Evolutionary conservation across 768 basidiomycete species (phyloP).

Genomic region (Tephrocybe sp.): DNA sequence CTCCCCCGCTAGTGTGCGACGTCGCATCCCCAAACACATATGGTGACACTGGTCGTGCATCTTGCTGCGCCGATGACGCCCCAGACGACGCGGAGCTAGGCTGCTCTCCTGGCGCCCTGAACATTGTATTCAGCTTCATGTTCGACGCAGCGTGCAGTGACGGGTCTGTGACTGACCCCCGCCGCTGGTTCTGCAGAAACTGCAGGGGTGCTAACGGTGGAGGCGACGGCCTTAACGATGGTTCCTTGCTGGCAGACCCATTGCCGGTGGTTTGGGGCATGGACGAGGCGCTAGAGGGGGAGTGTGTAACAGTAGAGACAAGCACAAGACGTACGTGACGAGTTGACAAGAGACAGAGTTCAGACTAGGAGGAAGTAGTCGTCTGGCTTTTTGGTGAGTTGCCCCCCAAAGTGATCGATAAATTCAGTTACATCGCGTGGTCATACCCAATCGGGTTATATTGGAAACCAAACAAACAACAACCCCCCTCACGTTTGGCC

Average conservation of each 20-base stretch:
- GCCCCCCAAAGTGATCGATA: slow-evolving; percentile 21
- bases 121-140: slow-evolving; percentile 24
- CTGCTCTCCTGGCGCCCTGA: slow-evolving; percentile 24
- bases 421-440: slow-evolving; percentile 30
- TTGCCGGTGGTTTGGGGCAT: slow-evolving; percentile 15
- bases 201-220: slow-evolving; percentile 73
- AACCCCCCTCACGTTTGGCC: slow-evolving; percentile 21
- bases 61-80: slow-evolving; percentile 25
- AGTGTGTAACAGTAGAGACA: not conserved
- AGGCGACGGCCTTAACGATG: slow-evolving; percentile 44
- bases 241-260: slow-evolving; percentile 27
- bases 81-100: slow-evolving; percentile 23
- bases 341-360: slow-evolving; percentile 10
- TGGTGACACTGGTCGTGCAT: slow-evolving; percentile 60
- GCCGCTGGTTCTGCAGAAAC: slow-evolving; percentile 75
- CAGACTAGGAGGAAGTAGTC: slow-evolving; percentile 5
- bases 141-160: slow-evolving; percentile 61
- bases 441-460: slow-evolving; percentile 37
- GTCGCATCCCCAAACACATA: slow-evolving; percentile 73
- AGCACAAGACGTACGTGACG: slow-evolving; percentile 5
- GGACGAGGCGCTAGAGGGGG: slow-evolving; percentile 5
- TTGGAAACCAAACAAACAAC: slow-evolving; percentile 31
- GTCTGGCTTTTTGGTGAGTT: slow-evolving; percentile 3
- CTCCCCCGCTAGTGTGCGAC: slow-evolving; percentile 28
- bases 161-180: slow-evolving; percentile 83